Base-by-base conservation (phyloP, 2,329 filamentous ascomycete species). In the Calonectria hawksworthii region DNA sequence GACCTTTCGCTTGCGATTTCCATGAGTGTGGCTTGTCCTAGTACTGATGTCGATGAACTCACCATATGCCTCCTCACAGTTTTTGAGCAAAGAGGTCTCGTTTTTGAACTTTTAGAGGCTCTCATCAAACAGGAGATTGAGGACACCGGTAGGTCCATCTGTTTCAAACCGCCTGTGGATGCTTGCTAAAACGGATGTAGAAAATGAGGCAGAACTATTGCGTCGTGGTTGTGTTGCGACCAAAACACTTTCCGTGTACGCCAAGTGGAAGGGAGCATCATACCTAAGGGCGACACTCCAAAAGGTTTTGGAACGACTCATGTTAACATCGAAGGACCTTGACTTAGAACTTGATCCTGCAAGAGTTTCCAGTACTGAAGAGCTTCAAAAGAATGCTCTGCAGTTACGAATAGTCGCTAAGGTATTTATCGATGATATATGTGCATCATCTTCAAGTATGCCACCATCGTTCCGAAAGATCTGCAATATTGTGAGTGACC, bases 361-460 rank as follows among this genome's bases (percentile, higher is more conserved):
- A 1, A 88, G 92, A 73, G 90, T 93, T 4, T 84, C 85, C 44
- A 92, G 91, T 0, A 85, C 87, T 1, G 92, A 94, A 77, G 92
- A 94, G 78, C 85, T 94, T 3, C 87, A 93, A 79, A 93, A 92
- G 79, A 94, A 94, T 80, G 91, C 92, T 3, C 82, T 92, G 18
- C 92, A 94, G 80, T 86, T 94, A 52, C 89, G 91, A 68, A 91
- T 93, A 41, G 92, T 94, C 11, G 92, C 93, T 1, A 93, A 93
- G 78, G 92, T 94, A 7, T 94, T 94, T 79, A 93, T 94, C 70
- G 92, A 94, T 69, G 92, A 93, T 77, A 94, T 94, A 26, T 93
- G 92, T 77, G 90, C 89, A 63, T 94, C 92, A 2, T 88, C 90
- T 6, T 83, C 88, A 13, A 90, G 87, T 77, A 93, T 94, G 50